Conservation (phyloP, 331 rosid genomes). For the Malus hybrid region DNA sequence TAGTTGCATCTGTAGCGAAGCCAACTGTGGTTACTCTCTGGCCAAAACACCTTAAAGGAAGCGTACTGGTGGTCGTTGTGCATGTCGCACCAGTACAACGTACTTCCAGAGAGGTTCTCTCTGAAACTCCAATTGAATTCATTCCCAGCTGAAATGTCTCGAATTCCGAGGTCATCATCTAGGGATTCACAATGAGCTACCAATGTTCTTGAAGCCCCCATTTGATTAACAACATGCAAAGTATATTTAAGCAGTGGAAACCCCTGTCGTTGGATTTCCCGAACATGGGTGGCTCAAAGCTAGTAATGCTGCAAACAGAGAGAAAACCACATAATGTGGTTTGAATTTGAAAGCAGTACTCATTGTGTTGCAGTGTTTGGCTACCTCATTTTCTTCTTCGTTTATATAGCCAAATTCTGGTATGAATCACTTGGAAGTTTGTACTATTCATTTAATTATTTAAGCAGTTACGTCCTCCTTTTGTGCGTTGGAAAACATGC, state of each 20-base stretch:
- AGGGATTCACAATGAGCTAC: conserved; percentile 22
- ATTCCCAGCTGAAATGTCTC: background rate
- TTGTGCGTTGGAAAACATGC: too few relatives aligned
- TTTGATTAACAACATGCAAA: conserved; percentile 19
- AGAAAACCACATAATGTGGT: background rate
- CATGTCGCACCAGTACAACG: conserved; percentile 30
- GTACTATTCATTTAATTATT: background rate
- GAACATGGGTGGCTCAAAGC: background rate
- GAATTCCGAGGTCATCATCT: conserved; percentile 6
- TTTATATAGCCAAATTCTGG: background rate
- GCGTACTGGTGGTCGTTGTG: background rate
- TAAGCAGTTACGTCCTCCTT: background rate
- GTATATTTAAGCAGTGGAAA: conserved; percentile 14
- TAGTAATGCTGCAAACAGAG: background rate
- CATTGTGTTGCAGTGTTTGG: background rate
- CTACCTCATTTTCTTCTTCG: background rate
- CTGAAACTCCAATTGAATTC: conserved; percentile 37
- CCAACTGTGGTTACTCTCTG: background rate
- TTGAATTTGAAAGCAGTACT: background rate
- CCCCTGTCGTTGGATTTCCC: background rate
- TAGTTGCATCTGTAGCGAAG: conserved; percentile 3
- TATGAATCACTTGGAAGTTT: background rate
- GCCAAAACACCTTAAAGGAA: conserved; percentile 10
- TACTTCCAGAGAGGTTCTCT: conserved; percentile 21
- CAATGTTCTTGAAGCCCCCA: conserved; percentile 7